A percentile compares a stretch with the other conserved stretches of the same genome.
These are phyloP conservation scores for Alternaria rosae DNA, from an alignment of 2,329 filamentous ascomycete species.

Conservation along the genomic window DNA sequence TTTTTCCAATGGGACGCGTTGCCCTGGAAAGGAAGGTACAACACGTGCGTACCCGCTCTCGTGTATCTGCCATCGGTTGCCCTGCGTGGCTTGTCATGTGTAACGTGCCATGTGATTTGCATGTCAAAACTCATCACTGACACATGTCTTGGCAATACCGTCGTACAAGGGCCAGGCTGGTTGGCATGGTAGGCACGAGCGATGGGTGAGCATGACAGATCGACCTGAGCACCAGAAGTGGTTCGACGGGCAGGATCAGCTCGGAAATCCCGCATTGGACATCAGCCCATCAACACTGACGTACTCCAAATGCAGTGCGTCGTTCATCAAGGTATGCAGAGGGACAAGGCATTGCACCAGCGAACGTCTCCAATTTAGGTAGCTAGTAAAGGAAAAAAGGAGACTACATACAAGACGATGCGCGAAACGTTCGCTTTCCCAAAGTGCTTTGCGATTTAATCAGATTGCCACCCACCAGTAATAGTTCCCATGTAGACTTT, in stretches of 20 bases:
- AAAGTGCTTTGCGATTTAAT: constrained; percentile 15
- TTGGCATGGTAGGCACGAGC: not conserved
- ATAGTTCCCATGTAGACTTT: constrained; percentile 17
- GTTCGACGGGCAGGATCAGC: not conserved
- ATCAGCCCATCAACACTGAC: not conserved
- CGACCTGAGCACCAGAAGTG: not conserved
- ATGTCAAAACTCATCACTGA: not conserved
- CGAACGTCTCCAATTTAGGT: constrained; percentile 23
- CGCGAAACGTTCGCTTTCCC: constrained; percentile 23
- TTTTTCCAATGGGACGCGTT: constrained; percentile 2
- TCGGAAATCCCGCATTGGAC: not conserved
- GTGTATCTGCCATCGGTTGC: constrained; percentile 1
- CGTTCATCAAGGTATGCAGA: not conserved
- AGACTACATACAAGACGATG: constrained; percentile 13
- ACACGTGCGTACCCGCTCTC: constrained; percentile 15
- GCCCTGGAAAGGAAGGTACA: constrained; percentile 4
- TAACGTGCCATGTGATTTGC: not conserved
- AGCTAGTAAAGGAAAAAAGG: constrained; percentile 10
- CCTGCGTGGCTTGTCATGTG: constrained; percentile 3
- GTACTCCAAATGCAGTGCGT: not conserved
- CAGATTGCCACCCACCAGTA: constrained; percentile 30
- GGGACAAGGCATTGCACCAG: constrained; percentile 11
- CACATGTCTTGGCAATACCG: constrained; percentile 1
- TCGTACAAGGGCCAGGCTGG: not conserved
- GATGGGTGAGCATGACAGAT: not conserved